Conservation (phyloP, 2,329 filamentous ascomycete species). For the Aspergillus nomiae region DNA sequence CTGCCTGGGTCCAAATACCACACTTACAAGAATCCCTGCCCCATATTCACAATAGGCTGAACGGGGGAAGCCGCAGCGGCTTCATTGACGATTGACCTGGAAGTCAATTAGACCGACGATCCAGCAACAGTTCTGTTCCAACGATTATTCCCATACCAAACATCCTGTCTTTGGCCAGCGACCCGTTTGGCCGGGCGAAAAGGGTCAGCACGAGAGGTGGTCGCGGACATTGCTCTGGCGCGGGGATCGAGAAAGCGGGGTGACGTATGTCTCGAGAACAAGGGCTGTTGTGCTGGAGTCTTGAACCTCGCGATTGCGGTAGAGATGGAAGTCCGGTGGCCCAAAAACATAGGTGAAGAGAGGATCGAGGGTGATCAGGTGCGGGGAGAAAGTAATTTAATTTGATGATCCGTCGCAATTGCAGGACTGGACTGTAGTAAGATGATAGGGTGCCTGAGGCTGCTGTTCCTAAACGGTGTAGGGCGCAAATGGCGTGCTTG, state of each 20-base stretch:
- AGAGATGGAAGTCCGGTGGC: conserved; percentile 1
- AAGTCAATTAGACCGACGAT: conserved; percentile 15
- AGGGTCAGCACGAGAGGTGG: conserved; percentile 39
- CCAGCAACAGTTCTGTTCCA: background rate
- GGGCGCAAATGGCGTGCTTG: background rate
- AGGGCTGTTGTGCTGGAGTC: background rate
- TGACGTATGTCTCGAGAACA: conserved; percentile 4
- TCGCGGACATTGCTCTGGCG: conserved; percentile 43
- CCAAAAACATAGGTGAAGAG: conserved; percentile 4
- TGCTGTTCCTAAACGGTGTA: background rate
- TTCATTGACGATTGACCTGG: conserved; percentile 68
- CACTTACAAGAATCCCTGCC: conserved; percentile 61
- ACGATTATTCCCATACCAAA: conserved; percentile 40
- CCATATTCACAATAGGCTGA: conserved; percentile 70
- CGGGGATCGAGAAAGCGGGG: conserved; percentile 23
- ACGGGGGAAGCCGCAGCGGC: conserved; percentile 65
- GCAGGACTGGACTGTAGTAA: background rate
- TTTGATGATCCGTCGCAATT: conserved; percentile 1
- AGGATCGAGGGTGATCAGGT: background rate
- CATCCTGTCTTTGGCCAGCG: conserved; percentile 54
- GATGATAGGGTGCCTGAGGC: conserved; percentile 3
- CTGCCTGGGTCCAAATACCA: background rate
- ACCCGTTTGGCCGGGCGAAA: conserved; percentile 52
- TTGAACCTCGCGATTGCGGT: conserved; percentile 1
- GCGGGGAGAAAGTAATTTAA: conserved; percentile 6